Evolutionary conservation across 306 rosid species (phyloP), one percentile per base, ranked within the genome.

Genomic region (Quercus bicolor): DNA sequence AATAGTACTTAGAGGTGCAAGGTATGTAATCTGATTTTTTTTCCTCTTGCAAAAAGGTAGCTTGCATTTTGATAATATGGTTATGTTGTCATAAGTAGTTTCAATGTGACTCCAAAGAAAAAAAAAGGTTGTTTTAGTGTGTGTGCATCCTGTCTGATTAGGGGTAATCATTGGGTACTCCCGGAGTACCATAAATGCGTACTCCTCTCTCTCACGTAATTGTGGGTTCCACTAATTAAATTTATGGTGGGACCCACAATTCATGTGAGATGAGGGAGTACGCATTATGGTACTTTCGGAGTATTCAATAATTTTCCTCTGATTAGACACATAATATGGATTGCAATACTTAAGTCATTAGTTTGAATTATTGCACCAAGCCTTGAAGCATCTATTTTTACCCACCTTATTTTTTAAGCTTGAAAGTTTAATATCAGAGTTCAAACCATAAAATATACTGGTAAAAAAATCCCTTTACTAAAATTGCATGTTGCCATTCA

Each of bases 1-100:
- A 55, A 91, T 90, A 80, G 94, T 92, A 72, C 78, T 92, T 87
- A 92, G 98, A 81, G 97, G 97, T 23, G 96, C 98, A 28, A 95
- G 98, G 98, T 95, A 88, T 74, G 23, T 80, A 15, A 18, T 18
- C 64, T 54, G 57, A 10, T 24, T 40, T 14, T 21, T 33, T 18
- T 10, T 28, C 5, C 2, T 13, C 51, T 51, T 61, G 40, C 18
- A n/a, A 13, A 5, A 24, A 48, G 3, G 12, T 18, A 4, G 37
- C 48, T 20, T 24, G 24, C 7, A n/a, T 66, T 66, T 21, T 33
- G 37, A 33, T 66, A 28, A 34, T 34, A 3, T 53, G 37, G 7
- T 26, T 57, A 28, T 57, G 2, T 59, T 26, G 23, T 57, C 7
- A 3, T 18, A 78, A 20, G 68, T n/a, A 43, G 2, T 72, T 72